Evolutionary conservation across 1,139 yeast genomes (phyloP).

Genomic region (Yamadazyma spencermartinsiae): DNA sequence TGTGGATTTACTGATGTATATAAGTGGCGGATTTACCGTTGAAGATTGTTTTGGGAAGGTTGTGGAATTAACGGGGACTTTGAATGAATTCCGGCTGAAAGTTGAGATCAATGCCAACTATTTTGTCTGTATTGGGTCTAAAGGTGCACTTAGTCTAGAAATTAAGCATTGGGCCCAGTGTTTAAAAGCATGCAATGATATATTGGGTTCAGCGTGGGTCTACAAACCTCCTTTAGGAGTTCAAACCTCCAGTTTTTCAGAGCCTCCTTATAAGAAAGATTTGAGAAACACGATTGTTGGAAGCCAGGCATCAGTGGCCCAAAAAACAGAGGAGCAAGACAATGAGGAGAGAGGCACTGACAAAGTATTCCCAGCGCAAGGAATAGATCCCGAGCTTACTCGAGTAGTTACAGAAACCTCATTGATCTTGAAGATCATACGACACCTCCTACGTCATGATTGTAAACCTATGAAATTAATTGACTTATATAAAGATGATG

Average conservation of each 20-base stretch:
- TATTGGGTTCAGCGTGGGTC: conserved; percentile 26
- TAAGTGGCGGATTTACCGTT: conserved; percentile 12
- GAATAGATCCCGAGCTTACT: conserved; percentile 4
- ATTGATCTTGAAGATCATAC: conserved; percentile 28
- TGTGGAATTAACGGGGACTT: conserved; percentile 13
- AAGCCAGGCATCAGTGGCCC: background rate
- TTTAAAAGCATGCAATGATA: conserved; percentile 22
- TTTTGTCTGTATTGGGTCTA: conserved; percentile 20
- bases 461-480: conserved; percentile 23
- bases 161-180: conserved; percentile 35
- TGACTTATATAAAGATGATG: conserved; percentile 25
- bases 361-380: background rate
- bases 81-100: conserved; percentile 7
- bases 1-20: conserved; percentile 6
- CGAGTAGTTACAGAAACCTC: conserved; percentile 26
- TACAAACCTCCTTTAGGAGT: conserved; percentile 13
- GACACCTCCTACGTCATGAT: conserved; percentile 26
- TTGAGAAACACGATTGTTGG: conserved; percentile 1
- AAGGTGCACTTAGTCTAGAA: conserved; percentile 23
- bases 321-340: background rate
- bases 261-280: conserved; percentile 8
- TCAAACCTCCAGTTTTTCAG: background rate
- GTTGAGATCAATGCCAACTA: conserved; percentile 26
- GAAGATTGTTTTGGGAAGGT: conserved; percentile 14
- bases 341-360: background rate